Evolutionary conservation across 2,329 filamentous ascomycete species (phyloP).

Genomic region (Cladorrhinum sp.): DNA sequence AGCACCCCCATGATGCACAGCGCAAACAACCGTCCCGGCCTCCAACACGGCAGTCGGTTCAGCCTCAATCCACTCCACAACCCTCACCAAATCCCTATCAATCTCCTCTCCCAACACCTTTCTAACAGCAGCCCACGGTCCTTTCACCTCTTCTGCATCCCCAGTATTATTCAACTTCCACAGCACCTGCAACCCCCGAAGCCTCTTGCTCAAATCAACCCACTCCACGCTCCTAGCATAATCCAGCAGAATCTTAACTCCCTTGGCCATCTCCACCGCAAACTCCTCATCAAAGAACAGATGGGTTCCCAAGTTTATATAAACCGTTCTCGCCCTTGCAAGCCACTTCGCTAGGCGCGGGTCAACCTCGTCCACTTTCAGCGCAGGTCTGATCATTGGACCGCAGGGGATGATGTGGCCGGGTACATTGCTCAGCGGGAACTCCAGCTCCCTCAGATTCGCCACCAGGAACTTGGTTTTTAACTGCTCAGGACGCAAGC

Average conservation of each 20-base stretch:
- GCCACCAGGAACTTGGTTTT: conserved; percentile 23
- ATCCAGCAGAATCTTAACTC: conserved; percentile 34
- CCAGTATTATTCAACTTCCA: conserved; percentile 35
- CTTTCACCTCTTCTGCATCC: background rate
- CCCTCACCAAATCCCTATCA: conserved; percentile 29
- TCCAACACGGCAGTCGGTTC: conserved; percentile 34
- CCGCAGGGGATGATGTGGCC: conserved; percentile 43
- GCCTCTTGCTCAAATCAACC: conserved; percentile 24
- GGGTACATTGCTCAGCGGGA: conserved; percentile 35
- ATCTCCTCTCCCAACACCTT: conserved; percentile 24
- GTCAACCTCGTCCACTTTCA: conserved; percentile 39
- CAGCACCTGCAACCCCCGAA: conserved; percentile 32
- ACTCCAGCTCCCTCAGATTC: conserved; percentile 30
- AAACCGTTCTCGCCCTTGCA: conserved; percentile 38
- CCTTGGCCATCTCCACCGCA: conserved; percentile 35
- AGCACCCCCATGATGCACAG: conserved; percentile 41
- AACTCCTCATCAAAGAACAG: conserved; percentile 31
- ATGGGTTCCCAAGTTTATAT: conserved; percentile 48
- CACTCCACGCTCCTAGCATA: conserved; percentile 12
- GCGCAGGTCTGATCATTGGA: conserved; percentile 42
- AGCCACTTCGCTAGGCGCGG: conserved; percentile 43
- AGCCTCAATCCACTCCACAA: conserved; percentile 36
- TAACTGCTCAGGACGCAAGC: conserved; percentile 12
- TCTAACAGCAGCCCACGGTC: conserved; percentile 14
- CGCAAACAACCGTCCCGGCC: conserved; percentile 33